Evolutionary conservation across 129 eudicot genomes (phyloP).

Genomic region (carrot (Daucus carota)): DNA sequence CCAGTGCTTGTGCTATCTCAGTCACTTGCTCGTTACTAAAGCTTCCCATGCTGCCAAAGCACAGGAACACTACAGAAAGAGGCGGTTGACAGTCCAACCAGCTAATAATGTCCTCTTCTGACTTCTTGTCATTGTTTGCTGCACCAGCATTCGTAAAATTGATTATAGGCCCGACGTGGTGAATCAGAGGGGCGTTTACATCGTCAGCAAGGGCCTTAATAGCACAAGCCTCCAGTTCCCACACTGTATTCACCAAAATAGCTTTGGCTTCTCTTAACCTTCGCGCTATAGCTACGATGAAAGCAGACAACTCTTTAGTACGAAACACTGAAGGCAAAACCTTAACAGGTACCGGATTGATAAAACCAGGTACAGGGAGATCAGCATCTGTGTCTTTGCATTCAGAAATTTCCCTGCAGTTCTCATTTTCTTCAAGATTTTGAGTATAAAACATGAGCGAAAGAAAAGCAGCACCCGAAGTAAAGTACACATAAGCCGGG

Average conservation of each 20-base stretch:
- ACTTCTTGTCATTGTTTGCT: neutral
- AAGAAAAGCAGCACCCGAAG: constrained; percentile 29
- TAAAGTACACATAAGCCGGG: constrained; percentile 26
- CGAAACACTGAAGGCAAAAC: neutral
- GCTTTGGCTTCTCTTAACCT: neutral
- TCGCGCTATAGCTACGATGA: neutral
- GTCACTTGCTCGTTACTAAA: constrained; percentile 16
- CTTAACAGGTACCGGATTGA: neutral
- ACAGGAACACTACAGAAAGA: constrained; percentile 32
- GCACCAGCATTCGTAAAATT: neutral
- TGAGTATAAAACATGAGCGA: constrained; percentile 2
- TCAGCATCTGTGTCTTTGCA: constrained; percentile 20
- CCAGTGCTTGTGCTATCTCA: constrained; percentile 32
- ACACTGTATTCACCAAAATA: neutral
- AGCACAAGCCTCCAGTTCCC: neutral
- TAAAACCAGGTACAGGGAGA: constrained; percentile 14
- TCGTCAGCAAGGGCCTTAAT: neutral
- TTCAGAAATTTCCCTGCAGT: constrained; percentile 15
- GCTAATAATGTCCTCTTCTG: constrained; percentile 4
- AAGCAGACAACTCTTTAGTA: neutral
- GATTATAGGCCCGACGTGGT: neutral
- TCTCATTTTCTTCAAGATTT: constrained; percentile 3
- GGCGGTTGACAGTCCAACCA: constrained; percentile 35
- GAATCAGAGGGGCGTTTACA: neutral
- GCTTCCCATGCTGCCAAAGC: constrained; percentile 31